Evolutionary conservation across 2,329 filamentous ascomycete genomes (phyloP).

Genomic region (Pyricularia pennisetigena): DNA sequence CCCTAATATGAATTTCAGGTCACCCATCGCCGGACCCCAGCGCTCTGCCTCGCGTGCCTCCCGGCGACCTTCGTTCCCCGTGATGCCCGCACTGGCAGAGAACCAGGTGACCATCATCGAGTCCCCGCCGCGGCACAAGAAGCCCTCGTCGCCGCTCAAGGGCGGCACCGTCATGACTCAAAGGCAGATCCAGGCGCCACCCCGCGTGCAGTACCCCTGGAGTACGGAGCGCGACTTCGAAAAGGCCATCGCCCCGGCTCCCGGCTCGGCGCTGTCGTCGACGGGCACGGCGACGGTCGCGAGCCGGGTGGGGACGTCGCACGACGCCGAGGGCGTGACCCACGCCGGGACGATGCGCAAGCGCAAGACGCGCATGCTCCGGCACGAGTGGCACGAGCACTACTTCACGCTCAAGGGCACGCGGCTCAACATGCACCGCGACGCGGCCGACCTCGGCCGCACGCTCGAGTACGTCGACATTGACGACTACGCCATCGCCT

Average conservation of each 20-base stretch:
- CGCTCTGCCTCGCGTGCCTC: constrained; percentile 47
- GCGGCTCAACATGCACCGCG: constrained; percentile 66
- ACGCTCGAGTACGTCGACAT: constrained; percentile 76
- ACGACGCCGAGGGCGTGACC: constrained; percentile 41
- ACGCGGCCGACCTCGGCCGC: constrained; percentile 35
- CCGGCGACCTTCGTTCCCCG: constrained; percentile 57
- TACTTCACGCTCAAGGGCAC: constrained; percentile 80
- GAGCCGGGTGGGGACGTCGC: constrained; percentile 15
- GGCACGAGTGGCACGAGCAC: constrained; percentile 88
- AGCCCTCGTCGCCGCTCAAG: constrained; percentile 20
- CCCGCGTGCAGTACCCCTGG: constrained; percentile 47
- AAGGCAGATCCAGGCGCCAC: constrained; percentile 38
- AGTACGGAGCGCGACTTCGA: constrained; percentile 37
- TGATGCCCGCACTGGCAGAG: constrained; percentile 62
- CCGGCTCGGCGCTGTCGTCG: constrained; percentile 10
- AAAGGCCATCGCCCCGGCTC: constrained; percentile 29
- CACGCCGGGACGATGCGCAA: constrained; percentile 91
- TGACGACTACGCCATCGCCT: constrained; percentile 81
- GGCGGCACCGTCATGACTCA: not conserved
- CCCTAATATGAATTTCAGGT: constrained; percentile 78
- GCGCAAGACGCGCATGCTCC: constrained; percentile 78
- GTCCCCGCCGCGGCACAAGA: constrained; percentile 23
- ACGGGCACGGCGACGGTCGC: constrained; percentile 5
- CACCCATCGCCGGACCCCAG: constrained; percentile 23
- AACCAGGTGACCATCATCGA: constrained; percentile 33